A percentile compares a stretch with the other conserved stretches of the same genome.
Conservation (phyloP, 2,329 filamentous ascomycete genomes). For the Diplodia scrobiculata region DNA sequence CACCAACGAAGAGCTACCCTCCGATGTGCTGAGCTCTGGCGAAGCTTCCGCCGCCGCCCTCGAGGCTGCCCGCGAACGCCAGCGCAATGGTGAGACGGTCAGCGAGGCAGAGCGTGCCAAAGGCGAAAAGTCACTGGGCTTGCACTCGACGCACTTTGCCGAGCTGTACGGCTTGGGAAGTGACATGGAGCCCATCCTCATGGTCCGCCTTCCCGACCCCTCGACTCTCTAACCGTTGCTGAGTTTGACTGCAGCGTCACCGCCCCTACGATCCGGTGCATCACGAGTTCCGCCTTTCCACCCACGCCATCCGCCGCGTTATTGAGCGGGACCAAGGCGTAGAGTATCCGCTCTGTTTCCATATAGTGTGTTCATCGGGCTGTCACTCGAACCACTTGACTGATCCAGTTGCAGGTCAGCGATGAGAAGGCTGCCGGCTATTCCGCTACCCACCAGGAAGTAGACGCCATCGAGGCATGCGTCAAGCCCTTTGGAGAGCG, state of each 20-base stretch:
- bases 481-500: conserved; percentile 22
- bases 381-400: conserved; percentile 4
- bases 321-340: conserved; percentile 29
- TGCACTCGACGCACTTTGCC: conserved; percentile 28
- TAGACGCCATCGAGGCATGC: conserved; percentile 24
- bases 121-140: conserved; percentile 26
- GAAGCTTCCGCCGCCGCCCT: conserved; percentile 18
- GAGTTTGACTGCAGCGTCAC: conserved; percentile 23
- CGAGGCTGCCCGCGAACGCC: conserved; percentile 20
- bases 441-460: conserved; percentile 15
- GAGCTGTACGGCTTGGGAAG: conserved; percentile 31
- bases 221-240: background rate
- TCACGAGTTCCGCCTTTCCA: conserved; percentile 30
- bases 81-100: conserved; percentile 18
- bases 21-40: conserved; percentile 21
- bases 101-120: conserved; percentile 16
- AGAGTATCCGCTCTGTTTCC: conserved; percentile 31
- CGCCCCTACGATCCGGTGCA: conserved; percentile 28
- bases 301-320: conserved; percentile 31
- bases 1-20: conserved; percentile 26
- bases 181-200: conserved; percentile 32
- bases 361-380: conserved; percentile 29
- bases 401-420: conserved; percentile 6
- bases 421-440: conserved; percentile 24
- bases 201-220: conserved; percentile 8